Percentiles rank a stretch among this genome's conserved stretches.
phyloP scores from a whole-genome alignment of 2,329 filamentous ascomycete genomes.

The Pseudogymnoascus sp. region DNA sequence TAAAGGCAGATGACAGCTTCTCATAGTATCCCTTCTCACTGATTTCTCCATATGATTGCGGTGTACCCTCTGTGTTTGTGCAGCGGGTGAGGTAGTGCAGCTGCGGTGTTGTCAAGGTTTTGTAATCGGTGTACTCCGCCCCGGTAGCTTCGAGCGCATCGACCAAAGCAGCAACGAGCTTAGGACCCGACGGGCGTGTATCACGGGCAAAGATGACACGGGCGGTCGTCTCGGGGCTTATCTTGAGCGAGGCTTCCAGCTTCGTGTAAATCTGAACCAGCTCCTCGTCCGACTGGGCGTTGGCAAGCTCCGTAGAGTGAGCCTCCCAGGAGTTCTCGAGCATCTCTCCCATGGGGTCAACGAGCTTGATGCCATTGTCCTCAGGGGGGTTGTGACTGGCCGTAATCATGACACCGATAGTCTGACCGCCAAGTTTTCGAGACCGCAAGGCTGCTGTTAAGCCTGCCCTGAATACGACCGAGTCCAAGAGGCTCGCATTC shows the following conservation, averaged over 20 bases:
- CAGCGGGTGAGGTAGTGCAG: slow-evolving; percentile 94
- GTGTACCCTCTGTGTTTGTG: slow-evolving; percentile 83
- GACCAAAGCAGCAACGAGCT: slow-evolving; percentile 68
- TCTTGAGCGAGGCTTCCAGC: slow-evolving; percentile 66
- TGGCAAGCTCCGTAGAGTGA: slow-evolving; percentile 82
- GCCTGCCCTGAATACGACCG: slow-evolving; percentile 86
- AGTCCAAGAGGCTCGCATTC: slow-evolving; percentile 74
- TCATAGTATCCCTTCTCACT: slow-evolving; percentile 92
- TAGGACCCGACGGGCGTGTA: slow-evolving; percentile 84
- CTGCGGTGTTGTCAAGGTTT: slow-evolving; percentile 92
- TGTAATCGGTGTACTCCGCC: slow-evolving; percentile 73
- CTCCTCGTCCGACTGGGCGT: slow-evolving; percentile 65
- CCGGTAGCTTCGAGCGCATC: slow-evolving; percentile 71
- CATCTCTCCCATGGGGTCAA: slow-evolving; percentile 98
- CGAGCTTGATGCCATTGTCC: slow-evolving; percentile 91
- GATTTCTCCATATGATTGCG: slow-evolving; percentile 77
- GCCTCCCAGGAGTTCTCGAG: slow-evolving; percentile 91
- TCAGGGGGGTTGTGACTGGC: slow-evolving; percentile 85
- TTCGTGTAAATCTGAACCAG: slow-evolving; percentile 69
- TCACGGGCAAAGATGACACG: slow-evolving; percentile 87
- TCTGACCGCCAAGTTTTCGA: slow-evolving; percentile 79
- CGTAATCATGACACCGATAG: slow-evolving; percentile 94
- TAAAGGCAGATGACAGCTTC: slow-evolving; percentile 81
- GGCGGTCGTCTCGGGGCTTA: slow-evolving; percentile 61
- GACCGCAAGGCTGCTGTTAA: slow-evolving; percentile 82